Evolutionary conservation across 2,329 filamentous ascomycete species (phyloP).

Genomic region (Pseudophaeomoniella oleicola): DNA sequence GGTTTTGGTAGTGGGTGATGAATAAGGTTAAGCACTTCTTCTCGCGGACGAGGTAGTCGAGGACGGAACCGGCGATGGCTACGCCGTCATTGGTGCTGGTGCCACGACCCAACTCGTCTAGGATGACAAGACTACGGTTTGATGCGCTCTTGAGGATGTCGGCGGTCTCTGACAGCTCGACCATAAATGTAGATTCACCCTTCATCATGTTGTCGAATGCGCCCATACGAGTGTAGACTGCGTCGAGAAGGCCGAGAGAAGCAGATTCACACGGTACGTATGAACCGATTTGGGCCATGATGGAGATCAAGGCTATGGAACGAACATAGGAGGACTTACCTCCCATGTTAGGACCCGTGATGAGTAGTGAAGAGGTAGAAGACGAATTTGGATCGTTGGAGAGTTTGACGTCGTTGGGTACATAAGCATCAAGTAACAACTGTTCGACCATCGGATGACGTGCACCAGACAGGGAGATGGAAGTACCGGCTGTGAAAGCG

Average conservation of each 20-base stretch:
- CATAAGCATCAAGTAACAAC: conserved; percentile 69
- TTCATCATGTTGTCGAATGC: conserved; percentile 93
- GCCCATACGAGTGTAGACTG: conserved; percentile 89
- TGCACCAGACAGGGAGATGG: conserved; percentile 57
- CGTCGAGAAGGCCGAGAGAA: conserved; percentile 68
- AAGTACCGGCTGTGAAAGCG: conserved; percentile 47
- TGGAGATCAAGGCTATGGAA: conserved; percentile 75
- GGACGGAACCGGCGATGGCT: conserved; percentile 83
- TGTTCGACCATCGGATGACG: conserved; percentile 96
- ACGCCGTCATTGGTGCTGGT: conserved; percentile 93
- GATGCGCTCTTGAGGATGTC: conserved; percentile 84
- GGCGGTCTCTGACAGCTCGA: conserved; percentile 84
- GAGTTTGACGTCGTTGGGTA: conserved; percentile 73
- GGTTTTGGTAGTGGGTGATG: conserved; percentile 92
- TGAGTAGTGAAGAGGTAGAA: conserved; percentile 53
- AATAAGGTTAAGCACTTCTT: conserved; percentile 72
- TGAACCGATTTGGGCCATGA: conserved; percentile 89
- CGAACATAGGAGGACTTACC: conserved; percentile 97
- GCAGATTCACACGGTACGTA: conserved; percentile 75
- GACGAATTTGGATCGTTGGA: conserved; percentile 34
- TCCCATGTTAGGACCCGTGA: conserved; percentile 98
- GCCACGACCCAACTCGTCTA: conserved; percentile 87
- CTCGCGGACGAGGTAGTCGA: conserved; percentile 67
- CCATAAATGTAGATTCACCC: conserved; percentile 94
- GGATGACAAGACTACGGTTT: conserved; percentile 68